Base-by-base conservation (phyloP, 495 filamentous ascomycete genomes). In the Aspergillus panamensis region DNA sequence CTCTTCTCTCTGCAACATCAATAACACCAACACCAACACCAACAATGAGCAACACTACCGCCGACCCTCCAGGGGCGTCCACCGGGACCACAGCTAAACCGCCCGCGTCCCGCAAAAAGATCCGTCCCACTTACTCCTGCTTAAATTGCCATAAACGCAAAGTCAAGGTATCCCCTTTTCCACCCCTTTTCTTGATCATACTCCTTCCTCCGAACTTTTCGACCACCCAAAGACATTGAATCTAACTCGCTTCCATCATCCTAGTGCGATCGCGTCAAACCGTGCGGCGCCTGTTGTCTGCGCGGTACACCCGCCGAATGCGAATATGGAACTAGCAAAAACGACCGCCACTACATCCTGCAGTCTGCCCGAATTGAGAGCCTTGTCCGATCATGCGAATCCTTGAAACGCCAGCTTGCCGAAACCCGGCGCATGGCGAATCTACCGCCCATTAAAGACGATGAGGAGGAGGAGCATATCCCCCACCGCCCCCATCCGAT, bases 131-230 rank as follows among this genome's bases (percentile, higher is more conserved):
- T 12, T 62, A 66, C 45, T 69, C 66, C 30, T 69, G 66, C 55
- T 59, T 69, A 45, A 66, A 60, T 39, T 69, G 66, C 45, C 66
- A 69, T 44, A 69, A 66, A 57, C 66, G 66, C 51, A 69, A 69
- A 60, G 64, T 69, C 16, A 69, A 69, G 64, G 66, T 69, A 62
- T 40, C 16, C 31, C 39, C 19, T 21, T 20, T 31, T 12, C 12
- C 35, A 40, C n/a, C 8, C 6, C 37, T 29, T 49, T 31, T 29
- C 5, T 17, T 25, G 3, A 17, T 12, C 13, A 51, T 9, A 40
- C 10, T 10, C 35, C 48, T 5, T 25, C 3, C 3, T n/a, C 33
- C 6, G 50, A 21, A 25, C 10, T 51, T 51, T 14, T n/a, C n/a
- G n/a, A n/a, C n/a, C n/a, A n/a, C n/a, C n/a, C 13, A 2, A 20